Evolutionary conservation across 176 grass and related monocot species (phyloP).

Genomic region (Olyra latifolia): DNA sequence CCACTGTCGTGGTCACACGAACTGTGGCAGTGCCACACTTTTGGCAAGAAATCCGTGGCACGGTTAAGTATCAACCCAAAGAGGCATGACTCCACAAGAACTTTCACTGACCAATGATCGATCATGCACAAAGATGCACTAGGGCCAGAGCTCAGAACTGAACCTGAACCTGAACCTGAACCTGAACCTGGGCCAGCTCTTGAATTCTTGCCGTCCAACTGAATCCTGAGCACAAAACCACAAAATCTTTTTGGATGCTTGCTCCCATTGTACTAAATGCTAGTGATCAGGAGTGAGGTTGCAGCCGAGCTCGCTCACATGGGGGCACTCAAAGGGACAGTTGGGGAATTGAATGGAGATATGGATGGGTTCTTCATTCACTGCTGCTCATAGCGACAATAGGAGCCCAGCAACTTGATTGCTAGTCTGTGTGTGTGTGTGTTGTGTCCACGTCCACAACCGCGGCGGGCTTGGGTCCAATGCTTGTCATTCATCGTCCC

Average conservation of each 20-base stretch:
- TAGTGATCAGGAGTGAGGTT: neutral
- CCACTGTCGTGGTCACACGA: too few species aligned
- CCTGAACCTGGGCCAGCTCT: neutral
- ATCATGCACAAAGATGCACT: neutral
- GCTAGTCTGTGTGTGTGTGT: too few species aligned
- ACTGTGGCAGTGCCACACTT: too few species aligned
- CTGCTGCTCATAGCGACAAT: neutral
- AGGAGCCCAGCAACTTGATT: neutral
- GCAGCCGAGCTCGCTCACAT: constrained; percentile 15
- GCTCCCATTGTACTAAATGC: neutral
- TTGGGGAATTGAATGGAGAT: constrained; percentile 28
- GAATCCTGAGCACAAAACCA: neutral
- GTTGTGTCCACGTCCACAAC: neutral
- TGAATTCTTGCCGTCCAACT: neutral
- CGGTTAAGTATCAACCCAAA: too few species aligned
- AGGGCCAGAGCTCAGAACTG: neutral
- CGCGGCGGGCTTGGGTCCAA: neutral
- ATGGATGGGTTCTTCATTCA: neutral
- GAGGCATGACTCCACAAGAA: neutral
- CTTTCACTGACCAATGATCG: neutral
- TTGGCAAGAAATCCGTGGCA: too few species aligned
- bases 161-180: neutral
- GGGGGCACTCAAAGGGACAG: neutral
- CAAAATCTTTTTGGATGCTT: neutral
- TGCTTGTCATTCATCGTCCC: neutral